Conservation (phyloP, 2,329 filamentous ascomycete genomes). For the Sporothrix brasiliensis region DNA sequence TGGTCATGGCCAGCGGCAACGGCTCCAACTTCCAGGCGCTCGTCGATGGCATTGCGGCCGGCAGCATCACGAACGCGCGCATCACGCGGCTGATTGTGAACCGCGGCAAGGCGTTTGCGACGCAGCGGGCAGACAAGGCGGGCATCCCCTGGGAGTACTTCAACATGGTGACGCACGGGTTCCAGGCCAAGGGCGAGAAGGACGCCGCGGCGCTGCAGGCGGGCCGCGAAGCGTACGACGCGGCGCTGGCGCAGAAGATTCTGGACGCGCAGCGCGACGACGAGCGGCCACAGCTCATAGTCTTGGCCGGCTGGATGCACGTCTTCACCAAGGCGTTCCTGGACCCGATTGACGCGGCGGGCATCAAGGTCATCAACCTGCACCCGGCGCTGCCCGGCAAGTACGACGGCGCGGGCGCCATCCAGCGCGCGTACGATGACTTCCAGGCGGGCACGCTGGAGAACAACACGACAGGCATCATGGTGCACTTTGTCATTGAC, state of each 20-base stretch:
- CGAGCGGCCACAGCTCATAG: conserved; percentile 71
- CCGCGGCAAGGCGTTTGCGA: conserved; percentile 52
- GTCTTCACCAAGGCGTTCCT: conserved; percentile 73
- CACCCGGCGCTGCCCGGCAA: conserved; percentile 74
- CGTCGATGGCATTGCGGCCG: conserved; percentile 51
- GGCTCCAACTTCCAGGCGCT: conserved; percentile 81
- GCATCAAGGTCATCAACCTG: conserved; percentile 76
- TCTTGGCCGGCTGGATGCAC: conserved; percentile 88
- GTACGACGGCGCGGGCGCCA: conserved; percentile 77
- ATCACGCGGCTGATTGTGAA: conserved; percentile 56
- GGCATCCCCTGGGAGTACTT: conserved; percentile 77
- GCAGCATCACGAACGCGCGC: conserved; percentile 46
- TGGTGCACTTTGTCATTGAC: conserved; percentile 82
- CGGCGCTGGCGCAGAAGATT: conserved; percentile 70
- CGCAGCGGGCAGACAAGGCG: conserved; percentile 49
- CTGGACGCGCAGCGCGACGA: conserved; percentile 48
- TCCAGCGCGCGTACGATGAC: conserved; percentile 75
- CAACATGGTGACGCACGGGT: conserved; percentile 76
- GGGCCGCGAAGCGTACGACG: conserved; percentile 71
- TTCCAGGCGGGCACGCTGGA: conserved; percentile 66
- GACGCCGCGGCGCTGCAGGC: conserved; percentile 57
- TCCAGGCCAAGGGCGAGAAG: conserved; percentile 59
- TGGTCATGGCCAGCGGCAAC: conserved; percentile 72
- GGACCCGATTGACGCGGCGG: conserved; percentile 63
- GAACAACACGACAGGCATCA: conserved; percentile 75